Conservation (phyloP, 2,329 filamentous ascomycete genomes). For the Neofusicoccum laricinum region DNA sequence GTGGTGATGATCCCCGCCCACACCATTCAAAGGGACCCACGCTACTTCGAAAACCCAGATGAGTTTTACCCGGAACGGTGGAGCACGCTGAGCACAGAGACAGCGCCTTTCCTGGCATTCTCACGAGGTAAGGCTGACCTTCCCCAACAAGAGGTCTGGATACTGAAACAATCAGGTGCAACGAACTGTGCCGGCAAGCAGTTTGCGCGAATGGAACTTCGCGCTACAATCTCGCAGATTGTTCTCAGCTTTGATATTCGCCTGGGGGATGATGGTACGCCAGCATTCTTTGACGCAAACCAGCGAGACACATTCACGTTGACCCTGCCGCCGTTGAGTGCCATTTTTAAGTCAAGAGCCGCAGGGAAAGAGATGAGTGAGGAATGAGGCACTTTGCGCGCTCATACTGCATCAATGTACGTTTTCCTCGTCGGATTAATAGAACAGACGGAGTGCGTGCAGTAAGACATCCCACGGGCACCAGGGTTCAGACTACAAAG, state of each 20-base stretch:
- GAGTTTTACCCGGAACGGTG: conserved; percentile 4
- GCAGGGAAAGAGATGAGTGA: neutral
- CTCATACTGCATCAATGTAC: too few species aligned
- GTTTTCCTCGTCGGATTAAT: too few species aligned
- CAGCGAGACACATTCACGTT: conserved; percentile 18
- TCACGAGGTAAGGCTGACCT: neutral
- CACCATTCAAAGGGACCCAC: conserved; percentile 19
- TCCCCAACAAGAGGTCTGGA: neutral
- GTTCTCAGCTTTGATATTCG: conserved; percentile 22
- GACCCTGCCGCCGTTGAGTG: conserved; percentile 27
- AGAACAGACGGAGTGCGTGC: too few species aligned
- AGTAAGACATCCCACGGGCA: too few species aligned
- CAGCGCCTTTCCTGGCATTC: conserved; percentile 2
- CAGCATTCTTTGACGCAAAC: conserved; percentile 18
- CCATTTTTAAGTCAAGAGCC: conserved; percentile 21
- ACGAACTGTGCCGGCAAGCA: conserved; percentile 21
- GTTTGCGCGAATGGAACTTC: conserved; percentile 22
- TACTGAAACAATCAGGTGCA: neutral
- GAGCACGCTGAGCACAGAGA: neutral
- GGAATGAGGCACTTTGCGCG: too few species aligned
- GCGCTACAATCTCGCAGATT: conserved; percentile 22
- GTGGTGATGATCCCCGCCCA: conserved; percentile 22
- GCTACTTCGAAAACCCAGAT: neutral
- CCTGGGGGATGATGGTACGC: conserved; percentile 23
- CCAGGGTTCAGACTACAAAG: too few species aligned